phyloP scores from a whole-genome alignment of 1,139 yeast genomes.

The Debaryomyces robertsiae region DNA sequence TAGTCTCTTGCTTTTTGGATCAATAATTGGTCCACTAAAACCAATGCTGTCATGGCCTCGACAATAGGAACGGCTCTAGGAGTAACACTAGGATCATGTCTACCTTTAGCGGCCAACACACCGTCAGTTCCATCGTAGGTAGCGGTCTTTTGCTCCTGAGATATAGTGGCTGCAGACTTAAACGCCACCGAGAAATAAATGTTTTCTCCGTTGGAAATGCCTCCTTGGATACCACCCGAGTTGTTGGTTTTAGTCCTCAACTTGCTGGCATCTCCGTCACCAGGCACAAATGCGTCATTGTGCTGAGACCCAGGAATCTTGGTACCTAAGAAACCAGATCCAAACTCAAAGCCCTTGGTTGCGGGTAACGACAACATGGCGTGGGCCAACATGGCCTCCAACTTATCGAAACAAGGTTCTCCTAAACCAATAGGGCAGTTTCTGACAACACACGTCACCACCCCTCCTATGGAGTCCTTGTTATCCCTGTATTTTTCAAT shows the following conservation, averaged over 20 bases:
- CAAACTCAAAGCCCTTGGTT: slow-evolving; percentile 95
- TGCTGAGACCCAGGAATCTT: slow-evolving; percentile 90
- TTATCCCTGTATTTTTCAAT: slow-evolving; percentile 86
- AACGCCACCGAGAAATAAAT: slow-evolving; percentile 94
- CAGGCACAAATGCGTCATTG: slow-evolving; percentile 76
- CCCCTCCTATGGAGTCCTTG: slow-evolving; percentile 95
- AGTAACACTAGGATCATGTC: slow-evolving; percentile 98
- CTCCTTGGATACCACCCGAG: slow-evolving; percentile 98
- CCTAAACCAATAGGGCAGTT: slow-evolving; percentile 94
- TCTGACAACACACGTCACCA: slow-evolving; percentile 95
- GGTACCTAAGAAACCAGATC: slow-evolving; percentile 93
- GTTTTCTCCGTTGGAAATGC: slow-evolving; percentile 93
- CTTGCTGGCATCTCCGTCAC: slow-evolving; percentile 52
- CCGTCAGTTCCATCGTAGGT: slow-evolving; percentile 88
- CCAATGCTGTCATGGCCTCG: slow-evolving; percentile 96
- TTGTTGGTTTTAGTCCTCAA: slow-evolving; percentile 87
- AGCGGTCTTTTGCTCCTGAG: slow-evolving; percentile 87
- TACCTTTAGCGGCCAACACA: slow-evolving; percentile 90
- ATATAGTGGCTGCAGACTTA: slow-evolving; percentile 97
- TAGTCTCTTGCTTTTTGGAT: slow-evolving; percentile 83
- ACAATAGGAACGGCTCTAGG: slow-evolving; percentile 99
- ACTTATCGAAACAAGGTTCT: slow-evolving; percentile 95
- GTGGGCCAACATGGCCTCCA: slow-evolving; percentile 93
- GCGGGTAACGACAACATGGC: slow-evolving; percentile 98
- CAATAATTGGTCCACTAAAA: slow-evolving; percentile 80